These are phyloP conservation scores for Daucus carota DNA, from an alignment of 129 eudicot genomes.

Conservation along the genomic window DH1_v3.0 NC_030384.2:10051001-10051500, in stretches of 20 bases:
- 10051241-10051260: conserved; percentile 17
- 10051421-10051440: conserved; percentile 67
- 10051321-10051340: conserved; percentile 20
- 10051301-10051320: conserved; percentile 24
- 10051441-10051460: conserved; percentile 49
- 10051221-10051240: conserved; percentile 14
- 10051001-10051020: background rate
- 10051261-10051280: conserved; percentile 26
- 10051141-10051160: conserved; percentile 20
- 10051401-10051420: conserved; percentile 78
- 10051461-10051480: background rate
- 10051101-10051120: conserved; percentile 10
- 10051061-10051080: conserved; percentile 4
- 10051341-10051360: conserved; percentile 49
- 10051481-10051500: background rate
- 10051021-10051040: background rate
- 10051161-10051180: conserved; percentile 13
- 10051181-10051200: conserved; percentile 14
- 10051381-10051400: conserved; percentile 70
- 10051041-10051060: background rate
- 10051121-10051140: conserved; percentile 11
- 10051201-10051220: background rate
- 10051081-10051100: conserved; percentile 18
- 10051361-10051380: conserved; percentile 71
- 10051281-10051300: background rate